These are phyloP conservation scores for Cladosporium oxysporum DNA, from an alignment of 2,329 filamentous ascomycete genomes.

Conservation along the genomic window DNA sequence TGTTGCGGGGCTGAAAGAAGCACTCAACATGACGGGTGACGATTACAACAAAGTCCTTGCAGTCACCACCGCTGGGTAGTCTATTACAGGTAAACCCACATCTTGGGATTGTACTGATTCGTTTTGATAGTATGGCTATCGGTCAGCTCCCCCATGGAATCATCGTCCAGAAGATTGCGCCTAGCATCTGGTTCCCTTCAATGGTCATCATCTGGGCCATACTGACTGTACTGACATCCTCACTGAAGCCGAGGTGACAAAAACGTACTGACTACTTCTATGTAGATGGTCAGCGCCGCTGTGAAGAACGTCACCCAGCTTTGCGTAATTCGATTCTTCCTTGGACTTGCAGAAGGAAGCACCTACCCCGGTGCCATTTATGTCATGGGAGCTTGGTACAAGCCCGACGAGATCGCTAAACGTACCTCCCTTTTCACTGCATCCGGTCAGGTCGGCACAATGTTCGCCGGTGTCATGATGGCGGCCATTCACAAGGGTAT, in stretches of 20 bases:
- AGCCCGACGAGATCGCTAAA: conserved; percentile 61
- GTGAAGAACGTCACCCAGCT: conserved; percentile 39
- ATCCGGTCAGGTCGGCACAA: conserved; percentile 60
- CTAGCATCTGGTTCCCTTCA: conserved; percentile 34
- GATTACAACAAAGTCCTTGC: conserved; percentile 42
- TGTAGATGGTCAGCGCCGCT: conserved; percentile 5
- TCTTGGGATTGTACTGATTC: not conserved
- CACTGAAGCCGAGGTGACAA: not conserved
- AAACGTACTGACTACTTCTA: not conserved
- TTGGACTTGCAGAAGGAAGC: conserved; percentile 54
- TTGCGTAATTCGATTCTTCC: conserved; percentile 42
- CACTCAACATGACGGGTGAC: conserved; percentile 39
- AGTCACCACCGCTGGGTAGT: conserved; percentile 32
- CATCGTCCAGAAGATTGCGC: conserved; percentile 37
- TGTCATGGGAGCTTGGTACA: conserved; percentile 64
- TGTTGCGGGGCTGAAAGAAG: conserved; percentile 45
- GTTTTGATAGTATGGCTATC: not conserved
- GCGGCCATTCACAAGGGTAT: conserved; percentile 51
- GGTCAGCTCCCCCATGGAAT: conserved; percentile 27
- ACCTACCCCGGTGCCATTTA: conserved; percentile 57
- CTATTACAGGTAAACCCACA: not conserved
- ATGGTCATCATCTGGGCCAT: conserved; percentile 45
- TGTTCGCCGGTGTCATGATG: conserved; percentile 65
- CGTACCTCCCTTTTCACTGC: conserved; percentile 63
- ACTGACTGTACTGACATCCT: conserved; percentile 39